Base-by-base conservation (phyloP, 1,284 basidiomycete genomes). In the Trichosporon coremiiforme region DNA sequence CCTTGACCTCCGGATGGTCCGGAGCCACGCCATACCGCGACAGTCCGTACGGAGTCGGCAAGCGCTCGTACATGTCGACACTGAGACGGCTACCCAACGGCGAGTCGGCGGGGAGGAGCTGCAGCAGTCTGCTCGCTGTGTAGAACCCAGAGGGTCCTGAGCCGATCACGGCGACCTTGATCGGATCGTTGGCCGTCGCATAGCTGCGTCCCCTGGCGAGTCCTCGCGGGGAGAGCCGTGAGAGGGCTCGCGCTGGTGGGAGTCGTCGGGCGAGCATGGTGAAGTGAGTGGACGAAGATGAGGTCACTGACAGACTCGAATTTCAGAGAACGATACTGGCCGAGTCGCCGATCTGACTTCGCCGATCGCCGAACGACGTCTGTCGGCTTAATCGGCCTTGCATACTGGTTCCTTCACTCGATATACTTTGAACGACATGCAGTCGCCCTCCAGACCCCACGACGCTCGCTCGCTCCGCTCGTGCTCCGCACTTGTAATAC, bases 1-100 rank as follows among this genome's bases (percentile, higher is more conserved):
- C 94, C 88, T 98, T 99, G 79, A 99, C 96, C 85, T 99, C 96
- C 0, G 96, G 95, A 83, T 99, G 97, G 84, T 99, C 97, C 50
- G 97, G 96, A 9, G 97, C 97, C 7, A 99, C 97, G 0, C 97
- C 96, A 78, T 97, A 99, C 53, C 97, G 86, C 1, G 96, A 95
- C 0, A 99, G 87, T 0, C 97, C 97, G 80, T 97, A 93, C 2
- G 97, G 97, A 35, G 93, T 90, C 86, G 96, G 98, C 2, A 98
- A 86, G 22, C 93, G 87, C 84, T 99, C 97, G 80, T 91, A 99
- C 82, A 99, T 85, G 81, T 99, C 93, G 13, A 99, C 88, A 47
- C 87, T 85, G 31, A 92, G 83, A 45, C 80, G 73, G 80, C 82
- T 55, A 75, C 85, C 71, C 31, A 82, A 77, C 2, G 83, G 75